Percentiles rank a stretch among this genome's conserved stretches.
Conservation (phyloP, 148 eudicot species). For the Cornus controversa region DNA sequence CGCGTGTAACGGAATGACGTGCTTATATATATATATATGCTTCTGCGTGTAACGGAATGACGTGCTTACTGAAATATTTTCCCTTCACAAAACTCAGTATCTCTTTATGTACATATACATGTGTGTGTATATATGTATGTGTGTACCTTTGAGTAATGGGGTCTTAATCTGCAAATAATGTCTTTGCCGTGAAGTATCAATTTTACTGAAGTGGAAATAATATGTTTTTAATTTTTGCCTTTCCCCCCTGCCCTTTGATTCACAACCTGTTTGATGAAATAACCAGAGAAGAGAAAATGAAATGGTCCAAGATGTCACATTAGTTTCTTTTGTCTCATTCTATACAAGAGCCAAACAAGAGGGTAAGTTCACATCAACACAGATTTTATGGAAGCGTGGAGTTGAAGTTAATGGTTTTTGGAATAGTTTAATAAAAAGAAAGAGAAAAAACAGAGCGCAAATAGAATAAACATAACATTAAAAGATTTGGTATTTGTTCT, state of each 20-base stretch:
- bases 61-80: too few species aligned
- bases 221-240: too few species aligned
- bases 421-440: too few species aligned
- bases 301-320: not conserved
- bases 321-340: not conserved
- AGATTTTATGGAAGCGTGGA: not conserved
- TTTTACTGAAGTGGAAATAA: not conserved
- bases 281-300: not conserved
- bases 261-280: not conserved
- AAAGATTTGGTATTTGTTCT: too few species aligned
- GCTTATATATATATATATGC: too few species aligned
- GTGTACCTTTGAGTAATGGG: too few species aligned
- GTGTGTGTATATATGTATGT: too few species aligned
- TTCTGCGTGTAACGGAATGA: too few species aligned
- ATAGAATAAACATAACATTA: too few species aligned
- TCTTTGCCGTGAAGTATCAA: not conserved
- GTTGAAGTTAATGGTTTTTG: not conserved
- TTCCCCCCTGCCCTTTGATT: too few species aligned
- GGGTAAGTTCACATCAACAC: not conserved
- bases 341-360: not conserved
- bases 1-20: too few species aligned
- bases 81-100: not conserved
- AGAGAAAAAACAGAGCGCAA: too few species aligned
- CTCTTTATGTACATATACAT: not conserved
- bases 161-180: not conserved